A percentile compares a stretch with the other conserved stretches of the same genome.
phyloP scores from a whole-genome alignment of 202 grass and related monocot species.

The Brachypodium distachyon region DNA sequence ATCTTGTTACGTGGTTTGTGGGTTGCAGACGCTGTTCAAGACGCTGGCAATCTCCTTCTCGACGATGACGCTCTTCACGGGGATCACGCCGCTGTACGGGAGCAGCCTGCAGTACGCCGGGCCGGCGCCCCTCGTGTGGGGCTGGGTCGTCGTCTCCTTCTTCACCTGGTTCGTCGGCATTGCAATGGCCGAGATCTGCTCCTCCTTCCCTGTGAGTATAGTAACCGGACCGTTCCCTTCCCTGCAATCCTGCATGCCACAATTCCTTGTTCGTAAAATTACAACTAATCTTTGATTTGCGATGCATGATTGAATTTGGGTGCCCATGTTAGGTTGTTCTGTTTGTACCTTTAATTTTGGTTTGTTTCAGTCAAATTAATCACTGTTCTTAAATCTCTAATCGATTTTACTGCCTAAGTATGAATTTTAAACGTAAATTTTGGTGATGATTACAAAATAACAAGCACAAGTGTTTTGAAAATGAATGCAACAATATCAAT shows the following conservation, averaged over 20 bases:
- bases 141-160: constrained; percentile 96
- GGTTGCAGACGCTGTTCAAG: constrained; percentile 93
- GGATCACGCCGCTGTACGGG: constrained; percentile 92
- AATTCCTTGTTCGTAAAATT: not conserved
- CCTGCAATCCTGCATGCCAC: too few relatives aligned
- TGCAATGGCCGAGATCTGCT: constrained; percentile 99
- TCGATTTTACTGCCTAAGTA: too few relatives aligned
- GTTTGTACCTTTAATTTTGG: not conserved
- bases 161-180: constrained; percentile 99
- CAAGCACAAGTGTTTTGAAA: too few relatives aligned
- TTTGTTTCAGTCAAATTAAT: too few relatives aligned
- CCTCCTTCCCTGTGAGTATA: constrained; percentile 76
- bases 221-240: not conserved
- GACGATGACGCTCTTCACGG: constrained; percentile 97
- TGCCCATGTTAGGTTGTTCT: not conserved
- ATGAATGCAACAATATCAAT: too few relatives aligned
- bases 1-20: not conserved
- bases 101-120: constrained; percentile 82
- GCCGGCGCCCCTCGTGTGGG: constrained; percentile 83
- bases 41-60: constrained; percentile 98
- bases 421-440: too few relatives aligned
- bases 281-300: too few relatives aligned
- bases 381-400: too few relatives aligned
- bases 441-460: too few relatives aligned
- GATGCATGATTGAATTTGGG: not conserved